phyloP scores from a whole-genome alignment of 2,329 filamentous ascomycete genomes.

The Talaromyces atroroseus region DNA sequence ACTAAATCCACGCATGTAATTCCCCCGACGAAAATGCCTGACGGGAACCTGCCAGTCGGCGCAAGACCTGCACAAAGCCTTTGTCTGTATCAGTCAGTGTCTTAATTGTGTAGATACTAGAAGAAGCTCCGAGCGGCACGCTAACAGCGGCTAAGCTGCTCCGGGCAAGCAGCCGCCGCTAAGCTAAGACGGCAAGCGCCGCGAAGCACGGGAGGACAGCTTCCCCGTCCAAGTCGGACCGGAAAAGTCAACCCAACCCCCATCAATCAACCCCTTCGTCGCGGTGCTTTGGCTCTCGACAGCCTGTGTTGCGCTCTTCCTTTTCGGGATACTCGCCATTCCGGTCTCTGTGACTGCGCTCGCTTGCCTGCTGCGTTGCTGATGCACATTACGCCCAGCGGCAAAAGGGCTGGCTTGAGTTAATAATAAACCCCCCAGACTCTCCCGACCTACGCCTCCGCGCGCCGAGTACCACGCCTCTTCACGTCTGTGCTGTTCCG shows the following conservation, averaged over 20 bases:
- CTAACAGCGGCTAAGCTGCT: neutral
- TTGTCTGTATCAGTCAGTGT: neutral
- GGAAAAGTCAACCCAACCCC: slow-evolving; percentile 3
- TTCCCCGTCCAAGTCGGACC: slow-evolving; percentile 1
- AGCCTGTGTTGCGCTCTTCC: neutral
- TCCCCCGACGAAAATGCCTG: no score
- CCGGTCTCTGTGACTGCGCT: neutral
- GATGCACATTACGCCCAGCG: neutral
- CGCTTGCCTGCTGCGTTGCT: neutral
- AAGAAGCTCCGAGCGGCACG: neutral
- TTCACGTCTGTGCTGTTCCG: neutral
- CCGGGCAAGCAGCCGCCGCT: neutral
- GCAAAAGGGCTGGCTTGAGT: neutral
- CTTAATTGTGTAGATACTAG: no score
- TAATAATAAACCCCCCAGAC: neutral
- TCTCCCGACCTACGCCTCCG: neutral
- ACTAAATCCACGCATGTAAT: neutral
- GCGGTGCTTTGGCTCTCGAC: neutral
- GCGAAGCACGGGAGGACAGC: neutral
- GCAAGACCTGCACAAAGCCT: neutral
- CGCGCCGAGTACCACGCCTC: neutral
- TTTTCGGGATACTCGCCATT: neutral
- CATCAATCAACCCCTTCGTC: neutral
- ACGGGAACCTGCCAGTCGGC: no score
- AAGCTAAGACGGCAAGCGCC: neutral